A percentile compares a stretch with the other conserved stretches of the same genome.
Conservation (phyloP, 805 yeast species). For the Ogataea dorogensis region DNA sequence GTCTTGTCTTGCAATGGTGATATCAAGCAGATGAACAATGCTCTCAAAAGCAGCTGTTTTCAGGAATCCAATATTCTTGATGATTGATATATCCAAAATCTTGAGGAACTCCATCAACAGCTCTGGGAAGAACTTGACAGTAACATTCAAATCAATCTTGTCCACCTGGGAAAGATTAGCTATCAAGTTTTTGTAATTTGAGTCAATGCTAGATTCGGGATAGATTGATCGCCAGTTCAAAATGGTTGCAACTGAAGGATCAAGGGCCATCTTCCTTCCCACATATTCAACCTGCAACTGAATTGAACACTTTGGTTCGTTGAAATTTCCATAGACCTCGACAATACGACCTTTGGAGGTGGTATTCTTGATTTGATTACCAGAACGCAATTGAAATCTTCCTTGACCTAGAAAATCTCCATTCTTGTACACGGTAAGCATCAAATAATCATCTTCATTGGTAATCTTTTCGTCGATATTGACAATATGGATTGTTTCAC, state of each 20-base stretch:
- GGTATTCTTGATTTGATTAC: slow-evolving; percentile 34
- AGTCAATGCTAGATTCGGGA: slow-evolving; percentile 40
- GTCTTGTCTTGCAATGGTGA: slow-evolving; percentile 63
- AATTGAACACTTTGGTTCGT: slow-evolving; percentile 41
- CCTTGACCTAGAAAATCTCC: slow-evolving; percentile 64
- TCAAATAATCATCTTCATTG: slow-evolving; percentile 52
- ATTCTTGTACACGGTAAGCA: slow-evolving; percentile 58
- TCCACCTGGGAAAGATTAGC: slow-evolving; percentile 49
- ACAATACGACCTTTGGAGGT: slow-evolving; percentile 42
- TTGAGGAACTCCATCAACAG: slow-evolving; percentile 42
- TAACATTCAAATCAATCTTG: slow-evolving; percentile 50
- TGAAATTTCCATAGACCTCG: slow-evolving; percentile 41
- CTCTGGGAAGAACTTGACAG: slow-evolving; percentile 61
- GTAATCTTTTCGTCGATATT: slow-evolving; percentile 49
- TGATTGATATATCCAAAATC: slow-evolving; percentile 30
- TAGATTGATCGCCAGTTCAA: slow-evolving; percentile 51
- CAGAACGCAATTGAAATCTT: slow-evolving; percentile 39
- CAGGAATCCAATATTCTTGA: slow-evolving; percentile 26
- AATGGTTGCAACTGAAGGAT: slow-evolving; percentile 51
- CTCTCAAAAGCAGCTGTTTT: slow-evolving; percentile 47
- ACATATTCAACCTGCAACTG: slow-evolving; percentile 63
- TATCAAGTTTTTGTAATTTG: slow-evolving; percentile 42
- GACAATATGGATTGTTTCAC: slow-evolving; percentile 65
- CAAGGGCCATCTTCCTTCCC: slow-evolving; percentile 66
- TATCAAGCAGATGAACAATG: slow-evolving; percentile 58